Percentiles rank a stretch among this genome's conserved stretches.
Conservation (phyloP, 805 yeast genomes). For the Saturnispora dispora region DNA sequence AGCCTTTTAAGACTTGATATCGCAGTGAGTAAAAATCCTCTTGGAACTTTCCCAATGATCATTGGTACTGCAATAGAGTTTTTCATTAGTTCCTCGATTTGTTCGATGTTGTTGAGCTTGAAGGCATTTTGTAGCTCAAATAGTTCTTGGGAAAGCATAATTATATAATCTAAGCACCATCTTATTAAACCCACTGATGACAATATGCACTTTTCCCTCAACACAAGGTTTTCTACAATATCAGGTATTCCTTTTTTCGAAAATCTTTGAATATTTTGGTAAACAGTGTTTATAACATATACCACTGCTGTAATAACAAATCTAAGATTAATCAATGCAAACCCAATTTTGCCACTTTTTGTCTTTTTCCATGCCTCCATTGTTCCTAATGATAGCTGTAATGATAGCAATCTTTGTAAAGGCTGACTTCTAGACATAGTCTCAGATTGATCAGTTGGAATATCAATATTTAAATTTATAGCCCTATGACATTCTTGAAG, state of each 20-base stretch:
- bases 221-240: slow-evolving; percentile 28
- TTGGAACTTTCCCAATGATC: slow-evolving; percentile 58
- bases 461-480: slow-evolving; percentile 61
- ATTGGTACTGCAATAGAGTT: slow-evolving; percentile 44
- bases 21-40: slow-evolving; percentile 57
- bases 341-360: slow-evolving; percentile 41
- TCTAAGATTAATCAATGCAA: slow-evolving; percentile 59
- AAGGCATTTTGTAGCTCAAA: slow-evolving; percentile 33
- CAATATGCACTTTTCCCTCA: slow-evolving; percentile 56
- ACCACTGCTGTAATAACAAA: slow-evolving; percentile 63
- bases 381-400: slow-evolving; percentile 61
- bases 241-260: slow-evolving; percentile 49
- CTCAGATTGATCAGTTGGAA: slow-evolving; percentile 66
- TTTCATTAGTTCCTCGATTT: slow-evolving; percentile 18
- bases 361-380: slow-evolving; percentile 30
- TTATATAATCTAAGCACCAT: slow-evolving; percentile 78
- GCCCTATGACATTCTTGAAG: slow-evolving; percentile 67
- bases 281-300: slow-evolving; percentile 49
- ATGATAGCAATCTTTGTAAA: slow-evolving; percentile 58
- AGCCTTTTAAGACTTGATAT: slow-evolving; percentile 58
- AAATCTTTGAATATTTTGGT: slow-evolving; percentile 54
- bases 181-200: slow-evolving; percentile 67
- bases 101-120: slow-evolving; percentile 17
- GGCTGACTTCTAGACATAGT: slow-evolving; percentile 70
- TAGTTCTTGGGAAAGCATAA: slow-evolving; percentile 65